Percentiles rank a stretch among this genome's conserved stretches.
phyloP scores from a whole-genome alignment of 2,329 filamentous ascomycete species.

The Sclerotinia trifoliorum region DNA sequence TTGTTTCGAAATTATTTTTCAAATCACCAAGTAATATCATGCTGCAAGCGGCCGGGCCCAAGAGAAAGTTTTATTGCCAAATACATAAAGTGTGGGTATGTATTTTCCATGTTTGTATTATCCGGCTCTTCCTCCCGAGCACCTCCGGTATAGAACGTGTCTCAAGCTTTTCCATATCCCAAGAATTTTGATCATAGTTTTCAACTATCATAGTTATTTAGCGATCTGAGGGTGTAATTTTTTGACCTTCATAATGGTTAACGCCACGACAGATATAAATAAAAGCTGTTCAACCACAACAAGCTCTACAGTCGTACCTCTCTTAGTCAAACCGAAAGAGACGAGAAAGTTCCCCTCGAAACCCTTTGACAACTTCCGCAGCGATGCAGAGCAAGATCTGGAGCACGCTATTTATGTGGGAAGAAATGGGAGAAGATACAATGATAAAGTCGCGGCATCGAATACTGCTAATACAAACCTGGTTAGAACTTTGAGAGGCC shows the following conservation, averaged over 20 bases:
- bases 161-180: background rate
- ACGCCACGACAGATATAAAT: constrained; percentile 25
- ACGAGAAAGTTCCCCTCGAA: constrained; percentile 28
- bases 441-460: constrained; percentile 61
- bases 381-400: constrained; percentile 27
- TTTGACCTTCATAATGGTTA: background rate
- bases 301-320: constrained; percentile 33
- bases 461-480: constrained; percentile 72
- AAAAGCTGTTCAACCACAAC: constrained; percentile 34
- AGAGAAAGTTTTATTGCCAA: background rate
- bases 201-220: background rate
- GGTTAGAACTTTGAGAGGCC: constrained; percentile 72
- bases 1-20: background rate
- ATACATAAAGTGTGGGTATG: background rate
- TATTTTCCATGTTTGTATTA: background rate
- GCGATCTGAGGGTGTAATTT: background rate
- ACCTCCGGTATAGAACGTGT: background rate
- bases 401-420: constrained; percentile 27
- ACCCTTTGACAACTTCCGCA: constrained; percentile 36
- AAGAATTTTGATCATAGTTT: background rate
- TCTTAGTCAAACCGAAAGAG: constrained; percentile 31
- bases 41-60: background rate
- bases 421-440: constrained; percentile 47
- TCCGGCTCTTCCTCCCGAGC: background rate
- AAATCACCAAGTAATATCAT: background rate